Percentiles rank a stretch among this genome's conserved stretches.
These are phyloP conservation scores for Coccinonectria pachysandricola DNA, from an alignment of 2,329 filamentous ascomycete species.

Conservation along the genomic window DNA sequence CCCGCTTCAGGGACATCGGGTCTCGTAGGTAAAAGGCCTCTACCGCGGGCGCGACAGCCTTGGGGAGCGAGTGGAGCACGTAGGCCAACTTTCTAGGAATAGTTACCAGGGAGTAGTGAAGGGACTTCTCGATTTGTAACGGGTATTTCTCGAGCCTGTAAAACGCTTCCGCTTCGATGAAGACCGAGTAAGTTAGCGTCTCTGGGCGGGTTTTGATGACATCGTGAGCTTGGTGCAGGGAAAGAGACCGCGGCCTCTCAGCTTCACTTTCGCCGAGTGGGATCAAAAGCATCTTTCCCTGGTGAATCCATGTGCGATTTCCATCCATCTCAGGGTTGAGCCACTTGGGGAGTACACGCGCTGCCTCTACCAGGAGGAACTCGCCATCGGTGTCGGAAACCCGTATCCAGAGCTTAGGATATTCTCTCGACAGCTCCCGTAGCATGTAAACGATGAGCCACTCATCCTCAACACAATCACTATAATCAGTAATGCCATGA, in stretches of 20 bases:
- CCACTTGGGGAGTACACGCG: conserved; percentile 80
- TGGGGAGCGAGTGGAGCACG: conserved; percentile 64
- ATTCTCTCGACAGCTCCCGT: conserved; percentile 65
- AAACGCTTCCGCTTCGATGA: conserved; percentile 82
- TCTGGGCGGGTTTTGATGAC: conserved; percentile 47
- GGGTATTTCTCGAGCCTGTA: conserved; percentile 82
- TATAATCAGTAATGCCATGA: conserved; percentile 72
- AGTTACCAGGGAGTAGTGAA: conserved; percentile 65
- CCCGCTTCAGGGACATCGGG: conserved; percentile 59
- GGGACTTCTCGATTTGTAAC: conserved; percentile 56
- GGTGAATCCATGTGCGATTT: conserved; percentile 82
- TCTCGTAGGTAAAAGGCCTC: conserved; percentile 92
- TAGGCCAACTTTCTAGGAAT: conserved; percentile 76
- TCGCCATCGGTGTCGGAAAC: conserved; percentile 86
- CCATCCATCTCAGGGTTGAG: conserved; percentile 81
- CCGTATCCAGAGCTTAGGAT: conserved; percentile 68
- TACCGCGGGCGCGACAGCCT: conserved; percentile 69
- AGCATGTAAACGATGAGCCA: conserved; percentile 92
- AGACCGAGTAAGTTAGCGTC: conserved; percentile 57
- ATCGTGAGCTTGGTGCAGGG: conserved; percentile 52
- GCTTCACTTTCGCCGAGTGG: conserved; percentile 33
- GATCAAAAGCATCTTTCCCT: conserved; percentile 66
- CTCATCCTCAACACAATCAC: conserved; percentile 92
- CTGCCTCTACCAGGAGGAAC: conserved; percentile 89
- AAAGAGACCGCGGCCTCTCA: conserved; percentile 35